Evolutionary conservation across 2,329 filamentous ascomycete species (phyloP).

Genomic region (Eurotiales sp.): DNA sequence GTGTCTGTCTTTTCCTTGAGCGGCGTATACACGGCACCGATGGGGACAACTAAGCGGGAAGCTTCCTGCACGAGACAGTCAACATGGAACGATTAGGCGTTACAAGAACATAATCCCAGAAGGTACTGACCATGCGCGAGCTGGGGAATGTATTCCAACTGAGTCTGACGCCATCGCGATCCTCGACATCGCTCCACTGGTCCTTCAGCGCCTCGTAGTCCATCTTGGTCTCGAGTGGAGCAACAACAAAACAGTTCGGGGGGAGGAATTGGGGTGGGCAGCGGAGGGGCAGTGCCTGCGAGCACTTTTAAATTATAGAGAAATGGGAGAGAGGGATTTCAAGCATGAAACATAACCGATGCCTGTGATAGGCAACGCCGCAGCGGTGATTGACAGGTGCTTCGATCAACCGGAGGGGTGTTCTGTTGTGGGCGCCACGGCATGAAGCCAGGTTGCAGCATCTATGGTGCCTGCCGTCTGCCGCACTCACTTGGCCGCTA

Average conservation of each 20-base stretch:
- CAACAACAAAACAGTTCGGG: conserved; percentile 15
- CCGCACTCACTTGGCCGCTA: conserved; percentile 27
- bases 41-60: conserved; percentile 88
- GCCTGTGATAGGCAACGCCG: conserved; percentile 27
- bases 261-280: conserved; percentile 17
- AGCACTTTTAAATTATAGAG: conserved; percentile 19
- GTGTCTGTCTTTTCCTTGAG: conserved; percentile 89
- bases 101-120: conserved; percentile 8
- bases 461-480: conserved; percentile 28
- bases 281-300: conserved; percentile 17
- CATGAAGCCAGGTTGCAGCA: conserved; percentile 47
- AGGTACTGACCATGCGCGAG: conserved; percentile 77
- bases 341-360: conserved; percentile 30
- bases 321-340: conserved; percentile 18
- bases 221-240: conserved; percentile 52
- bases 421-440: conserved; percentile 27
- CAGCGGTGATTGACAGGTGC: conserved; percentile 28
- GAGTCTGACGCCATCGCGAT: conserved; percentile 89
- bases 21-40: conserved; percentile 92
- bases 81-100: conserved; percentile 16
- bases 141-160: conserved; percentile 99
- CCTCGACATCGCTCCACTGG: conserved; percentile 94
- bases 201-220: conserved; percentile 93
- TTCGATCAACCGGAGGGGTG: conserved; percentile 24
- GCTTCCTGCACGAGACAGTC: conserved; percentile 63